Percentiles rank a stretch among this genome's conserved stretches.
phyloP scores from a whole-genome alignment of 164 flowering plant genomes.

The Vitis labrusca region DNA sequence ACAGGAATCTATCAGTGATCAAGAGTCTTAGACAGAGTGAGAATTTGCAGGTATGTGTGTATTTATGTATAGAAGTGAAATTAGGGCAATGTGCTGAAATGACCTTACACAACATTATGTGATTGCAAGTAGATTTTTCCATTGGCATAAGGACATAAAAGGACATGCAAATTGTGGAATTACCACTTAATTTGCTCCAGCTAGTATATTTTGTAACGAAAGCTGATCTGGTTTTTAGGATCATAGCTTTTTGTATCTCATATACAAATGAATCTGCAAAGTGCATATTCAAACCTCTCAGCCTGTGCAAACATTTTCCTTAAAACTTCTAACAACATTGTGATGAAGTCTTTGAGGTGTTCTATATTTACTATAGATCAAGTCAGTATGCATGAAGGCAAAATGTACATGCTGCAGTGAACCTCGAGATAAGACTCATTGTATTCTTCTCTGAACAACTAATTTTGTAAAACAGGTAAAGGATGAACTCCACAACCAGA shows the following conservation, averaged over 20 bases:
- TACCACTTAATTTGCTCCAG: background rate
- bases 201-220: background rate
- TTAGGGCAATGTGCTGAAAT: background rate
- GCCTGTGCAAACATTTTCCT: no score
- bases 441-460: background rate
- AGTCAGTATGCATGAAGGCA: no score
- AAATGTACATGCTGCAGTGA: no score
- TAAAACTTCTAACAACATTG: no score
- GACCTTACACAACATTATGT: background rate
- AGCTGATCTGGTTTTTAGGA: background rate
- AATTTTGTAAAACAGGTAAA: constrained; percentile 60
- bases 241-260: no score
- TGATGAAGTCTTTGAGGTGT: no score
- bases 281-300: no score
- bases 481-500: constrained; percentile 75
- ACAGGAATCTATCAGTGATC: constrained; percentile 82
- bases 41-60: constrained; percentile 75
- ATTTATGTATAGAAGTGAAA: background rate
- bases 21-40: constrained; percentile 88
- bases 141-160: background rate
- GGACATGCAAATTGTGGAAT: background rate
- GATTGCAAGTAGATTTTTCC: background rate
- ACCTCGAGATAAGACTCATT: no score
- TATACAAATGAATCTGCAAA: no score
- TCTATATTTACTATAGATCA: no score